A percentile compares a stretch with the other conserved stretches of the same genome.
Evolutionary conservation across 2,329 filamentous ascomycete genomes (phyloP).

Genomic region (Zymoseptoria pseudotritici): DNA sequence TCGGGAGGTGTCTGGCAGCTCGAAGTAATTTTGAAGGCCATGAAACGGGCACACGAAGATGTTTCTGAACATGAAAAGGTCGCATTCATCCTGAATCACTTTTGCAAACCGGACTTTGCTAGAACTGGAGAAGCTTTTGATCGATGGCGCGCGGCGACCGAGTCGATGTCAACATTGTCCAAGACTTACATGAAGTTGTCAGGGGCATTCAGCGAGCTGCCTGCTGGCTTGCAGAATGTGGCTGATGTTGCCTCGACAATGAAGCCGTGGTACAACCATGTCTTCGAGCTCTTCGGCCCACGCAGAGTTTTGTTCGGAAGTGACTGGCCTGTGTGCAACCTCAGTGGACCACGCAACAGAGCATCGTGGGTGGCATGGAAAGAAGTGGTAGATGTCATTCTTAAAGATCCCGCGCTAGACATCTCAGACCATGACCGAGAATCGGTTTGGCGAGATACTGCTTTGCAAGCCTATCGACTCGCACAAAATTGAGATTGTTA

Average conservation of each 20-base stretch:
- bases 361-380: conserved; percentile 71
- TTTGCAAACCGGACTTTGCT: conserved; percentile 72
- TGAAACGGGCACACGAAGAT: conserved; percentile 50
- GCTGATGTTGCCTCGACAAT: conserved; percentile 55
- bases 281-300: conserved; percentile 66
- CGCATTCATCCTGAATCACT: conserved; percentile 69
- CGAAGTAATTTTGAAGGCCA: conserved; percentile 30
- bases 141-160: conserved; percentile 63
- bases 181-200: conserved; percentile 87
- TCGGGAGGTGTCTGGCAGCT: conserved; percentile 61
- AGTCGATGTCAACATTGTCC: conserved; percentile 55
- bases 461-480: conserved; percentile 57
- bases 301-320: conserved; percentile 78
- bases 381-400: conserved; percentile 59
- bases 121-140: conserved; percentile 45
- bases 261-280: conserved; percentile 62
- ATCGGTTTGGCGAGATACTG: conserved; percentile 66
- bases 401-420: conserved; percentile 35
- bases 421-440: conserved; percentile 55
- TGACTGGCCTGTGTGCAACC: conserved; percentile 88
- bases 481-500: background rate
- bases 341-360: conserved; percentile 50
- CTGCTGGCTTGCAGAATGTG: conserved; percentile 39
- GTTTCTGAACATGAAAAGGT: conserved; percentile 54
- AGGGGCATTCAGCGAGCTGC: conserved; percentile 74